phyloP scores from a whole-genome alignment of 208 protist genomes.

The Crithidia fasciculata region DNA sequence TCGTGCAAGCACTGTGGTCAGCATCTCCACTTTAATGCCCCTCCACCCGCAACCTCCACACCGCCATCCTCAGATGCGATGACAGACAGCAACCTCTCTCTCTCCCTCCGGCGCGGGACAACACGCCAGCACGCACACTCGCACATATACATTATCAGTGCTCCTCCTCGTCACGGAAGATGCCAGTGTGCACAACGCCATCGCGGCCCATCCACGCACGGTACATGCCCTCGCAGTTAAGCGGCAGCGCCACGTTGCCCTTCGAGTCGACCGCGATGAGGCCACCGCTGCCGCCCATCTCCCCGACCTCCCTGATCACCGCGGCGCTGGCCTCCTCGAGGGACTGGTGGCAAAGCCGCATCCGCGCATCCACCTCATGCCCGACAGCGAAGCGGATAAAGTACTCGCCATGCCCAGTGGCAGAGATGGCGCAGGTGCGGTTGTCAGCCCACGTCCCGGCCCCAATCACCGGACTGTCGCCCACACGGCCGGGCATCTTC shows the following conservation, averaged over 20 bases:
- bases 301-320: slow-evolving; percentile 25
- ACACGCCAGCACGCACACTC: no score
- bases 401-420: slow-evolving; percentile 32
- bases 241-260: slow-evolving; percentile 31
- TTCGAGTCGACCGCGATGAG: slow-evolving; percentile 29
- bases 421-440: slow-evolving; percentile 36
- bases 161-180: slow-evolving; percentile 21
- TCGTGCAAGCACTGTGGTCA: no score
- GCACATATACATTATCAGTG: background rate
- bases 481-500: slow-evolving; percentile 33
- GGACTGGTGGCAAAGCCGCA: slow-evolving; percentile 29
- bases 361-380: slow-evolving; percentile 38
- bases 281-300: slow-evolving; percentile 26
- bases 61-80: no score
- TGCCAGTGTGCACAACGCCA: slow-evolving; percentile 28
- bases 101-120: no score
- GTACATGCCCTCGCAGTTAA: slow-evolving; percentile 38
- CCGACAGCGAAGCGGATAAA: slow-evolving; percentile 33
- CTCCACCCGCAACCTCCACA: no score
- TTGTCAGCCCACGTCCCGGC: slow-evolving; percentile 39
- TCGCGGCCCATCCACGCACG: slow-evolving; percentile 37
- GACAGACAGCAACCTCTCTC: no score
- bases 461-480: slow-evolving; percentile 34
- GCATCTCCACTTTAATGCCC: no score
- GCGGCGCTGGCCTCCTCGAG: slow-evolving; percentile 23